A percentile compares a stretch with the other conserved stretches of the same genome.
phyloP scores from a whole-genome alignment of 1,284 basidiomycete genomes.

The Coriolopsis trogii region DNA sequence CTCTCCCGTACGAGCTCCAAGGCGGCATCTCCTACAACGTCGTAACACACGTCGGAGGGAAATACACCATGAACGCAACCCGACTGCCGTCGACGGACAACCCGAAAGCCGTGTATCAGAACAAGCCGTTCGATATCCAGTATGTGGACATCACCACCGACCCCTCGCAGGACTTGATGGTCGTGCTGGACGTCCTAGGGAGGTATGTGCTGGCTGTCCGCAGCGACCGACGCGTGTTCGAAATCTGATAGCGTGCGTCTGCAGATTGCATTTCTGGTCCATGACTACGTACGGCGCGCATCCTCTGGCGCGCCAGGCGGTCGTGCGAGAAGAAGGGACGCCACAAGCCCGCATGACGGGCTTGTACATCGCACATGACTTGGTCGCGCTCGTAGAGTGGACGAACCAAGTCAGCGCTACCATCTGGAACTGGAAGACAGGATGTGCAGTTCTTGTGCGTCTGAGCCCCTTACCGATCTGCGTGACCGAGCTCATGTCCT shows the following conservation, averaged over 20 bases:
- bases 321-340: slow-evolving; percentile 32
- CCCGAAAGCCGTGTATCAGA: neutral
- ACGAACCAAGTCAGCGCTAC: slow-evolving; percentile 39
- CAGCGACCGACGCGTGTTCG: no score
- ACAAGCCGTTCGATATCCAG: slow-evolving; percentile 36
- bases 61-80: slow-evolving; percentile 5
- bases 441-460: slow-evolving; percentile 35
- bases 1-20: slow-evolving; percentile 59
- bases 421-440: slow-evolving; percentile 59
- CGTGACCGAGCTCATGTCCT: neutral
- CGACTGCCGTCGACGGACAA: neutral
- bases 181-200: slow-evolving; percentile 42
- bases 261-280: slow-evolving; percentile 37
- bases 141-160: slow-evolving; percentile 62
- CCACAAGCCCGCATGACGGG: slow-evolving; percentile 38
- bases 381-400: slow-evolving; percentile 50
- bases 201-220: slow-evolving; percentile 1
- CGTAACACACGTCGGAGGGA: neutral
- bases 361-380: slow-evolving; percentile 53
- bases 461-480: neutral
- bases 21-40: slow-evolving; percentile 53
- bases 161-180: slow-evolving; percentile 59
- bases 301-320: slow-evolving; percentile 32
- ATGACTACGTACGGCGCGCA: slow-evolving; percentile 46
- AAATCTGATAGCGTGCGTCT: no score